phyloP scores from a whole-genome alignment of 148 eudicot genomes.

The Suaeda aralocaspica region DNA sequence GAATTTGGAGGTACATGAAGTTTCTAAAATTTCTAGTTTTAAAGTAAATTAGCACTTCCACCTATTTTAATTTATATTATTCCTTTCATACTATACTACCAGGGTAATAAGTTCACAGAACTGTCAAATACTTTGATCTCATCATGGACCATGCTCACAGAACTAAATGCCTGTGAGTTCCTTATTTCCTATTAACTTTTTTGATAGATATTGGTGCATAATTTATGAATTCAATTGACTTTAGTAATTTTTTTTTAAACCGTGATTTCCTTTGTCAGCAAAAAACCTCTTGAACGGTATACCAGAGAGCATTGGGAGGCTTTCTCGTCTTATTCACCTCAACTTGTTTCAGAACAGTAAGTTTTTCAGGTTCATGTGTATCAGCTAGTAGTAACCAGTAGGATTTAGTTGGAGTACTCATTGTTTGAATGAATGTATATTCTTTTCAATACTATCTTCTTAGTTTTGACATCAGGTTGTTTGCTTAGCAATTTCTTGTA shows the following conservation, averaged over 20 bases:
- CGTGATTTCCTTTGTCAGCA: conserved; percentile 37
- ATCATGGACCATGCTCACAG: conserved; percentile 77
- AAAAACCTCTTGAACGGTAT: conserved; percentile 65
- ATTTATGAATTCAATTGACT: neutral
- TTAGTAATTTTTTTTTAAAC: neutral
- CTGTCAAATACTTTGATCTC: conserved; percentile 59
- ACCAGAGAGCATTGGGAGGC: conserved; percentile 82
- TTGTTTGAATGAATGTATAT: conserved; percentile 1
- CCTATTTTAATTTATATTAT: neutral
- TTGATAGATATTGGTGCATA: neutral
- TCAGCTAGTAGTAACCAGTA: neutral
- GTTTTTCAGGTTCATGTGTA: conserved; percentile 21
- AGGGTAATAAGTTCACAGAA: conserved; percentile 84
- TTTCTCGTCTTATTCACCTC: conserved; percentile 78
- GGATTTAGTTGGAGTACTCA: neutral
- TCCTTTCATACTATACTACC: conserved; percentile 16
- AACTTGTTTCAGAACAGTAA: conserved; percentile 91
- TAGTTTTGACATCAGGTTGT: neutral
- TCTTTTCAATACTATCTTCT: too few species aligned
- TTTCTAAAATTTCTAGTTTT: neutral
- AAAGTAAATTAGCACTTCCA: neutral
- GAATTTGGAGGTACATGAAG: conserved; percentile 70
- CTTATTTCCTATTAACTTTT: neutral
- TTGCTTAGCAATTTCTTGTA: neutral
- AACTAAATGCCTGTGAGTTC: conserved; percentile 71